Percentiles rank a stretch among this genome's conserved stretches.
These are phyloP conservation scores for Cytospora piceae DNA, from an alignment of 2,329 filamentous ascomycete genomes.

Conservation along the genomic window DNA sequence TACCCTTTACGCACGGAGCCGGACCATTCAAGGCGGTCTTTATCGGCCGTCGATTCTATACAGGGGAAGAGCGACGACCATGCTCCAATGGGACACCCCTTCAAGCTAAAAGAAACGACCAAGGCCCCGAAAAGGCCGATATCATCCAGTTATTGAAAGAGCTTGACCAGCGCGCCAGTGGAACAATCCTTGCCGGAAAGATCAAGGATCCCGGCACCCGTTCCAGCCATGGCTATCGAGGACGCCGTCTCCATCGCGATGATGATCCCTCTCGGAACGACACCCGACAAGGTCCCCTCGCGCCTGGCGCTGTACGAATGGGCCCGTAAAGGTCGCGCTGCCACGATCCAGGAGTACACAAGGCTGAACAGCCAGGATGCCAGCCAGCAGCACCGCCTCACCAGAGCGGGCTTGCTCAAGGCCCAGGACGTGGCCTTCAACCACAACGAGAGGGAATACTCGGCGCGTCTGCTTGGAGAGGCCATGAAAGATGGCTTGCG, in stretches of 20 bases:
- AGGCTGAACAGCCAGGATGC: background rate
- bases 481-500: no score
- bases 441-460: background rate
- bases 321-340: no score
- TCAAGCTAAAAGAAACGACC: no score
- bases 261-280: background rate
- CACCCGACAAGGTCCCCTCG: background rate
- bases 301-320: background rate
- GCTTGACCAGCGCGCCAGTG: no score
- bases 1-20: no score
- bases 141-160: no score
- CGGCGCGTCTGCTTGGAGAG: background rate
- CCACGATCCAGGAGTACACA: background rate
- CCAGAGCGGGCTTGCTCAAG: background rate
- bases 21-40: no score
- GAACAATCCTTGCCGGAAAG: background rate
- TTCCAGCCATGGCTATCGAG: no score
- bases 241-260: background rate
- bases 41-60: no score
- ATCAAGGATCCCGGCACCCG: conserved; percentile 16
- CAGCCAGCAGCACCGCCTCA: background rate
- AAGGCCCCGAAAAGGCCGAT: no score
- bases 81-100: no score
- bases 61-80: no score
- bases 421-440: background rate